Evolutionary conservation across 495 filamentous ascomycete species (phyloP), one percentile per base, ranked within the genome.

Genomic region (Aspergillus cavernicola): DNA sequence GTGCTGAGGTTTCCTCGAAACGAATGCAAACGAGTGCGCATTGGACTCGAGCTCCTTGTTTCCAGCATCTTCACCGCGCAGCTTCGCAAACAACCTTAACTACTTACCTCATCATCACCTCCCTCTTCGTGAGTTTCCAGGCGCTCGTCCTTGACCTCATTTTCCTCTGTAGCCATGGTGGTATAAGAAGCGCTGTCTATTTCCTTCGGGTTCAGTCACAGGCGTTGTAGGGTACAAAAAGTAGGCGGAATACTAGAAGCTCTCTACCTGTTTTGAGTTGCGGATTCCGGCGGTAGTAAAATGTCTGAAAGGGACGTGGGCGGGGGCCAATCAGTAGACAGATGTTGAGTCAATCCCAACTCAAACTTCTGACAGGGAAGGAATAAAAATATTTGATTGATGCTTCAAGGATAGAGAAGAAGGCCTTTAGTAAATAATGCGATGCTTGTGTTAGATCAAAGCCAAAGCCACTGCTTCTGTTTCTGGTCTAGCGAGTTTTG

Each of bases 41-140:
- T 23, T 24, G 36, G 45, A 32, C 20, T 37, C 37, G 29, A 39
- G 45, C 38, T 46, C 22, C 38, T 13, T 28, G 22, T 23, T 50
- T 20, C 29, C 19, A 15, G 29, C n/a, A 4, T 43, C 42, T 19
- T 36, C 16, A 28, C 31, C 29, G 10, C 47, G 19, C n/a, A 48
- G 29, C 10, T n/a, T 35, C 5, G 18, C 18, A 37, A 15, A 3
- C 24, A 31, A 22, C 19, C 48, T 53, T 28, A 28, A 9, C 9
- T 28, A 28, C 4, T 28, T 69, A 77, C 74, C 68, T 77, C 74
- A 53, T 77, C 74, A 47, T 77, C 72, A 39, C 58, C 66, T 3
- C 71, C 73, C 47, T 71, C 72, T 33, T 71, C 62, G 38, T 71
- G 69, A 28, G 63, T 44, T 26, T 70, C 66, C 46, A 73, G 31